Conservation (phyloP, 345 rosid species). For the Angophora floribunda region DNA sequence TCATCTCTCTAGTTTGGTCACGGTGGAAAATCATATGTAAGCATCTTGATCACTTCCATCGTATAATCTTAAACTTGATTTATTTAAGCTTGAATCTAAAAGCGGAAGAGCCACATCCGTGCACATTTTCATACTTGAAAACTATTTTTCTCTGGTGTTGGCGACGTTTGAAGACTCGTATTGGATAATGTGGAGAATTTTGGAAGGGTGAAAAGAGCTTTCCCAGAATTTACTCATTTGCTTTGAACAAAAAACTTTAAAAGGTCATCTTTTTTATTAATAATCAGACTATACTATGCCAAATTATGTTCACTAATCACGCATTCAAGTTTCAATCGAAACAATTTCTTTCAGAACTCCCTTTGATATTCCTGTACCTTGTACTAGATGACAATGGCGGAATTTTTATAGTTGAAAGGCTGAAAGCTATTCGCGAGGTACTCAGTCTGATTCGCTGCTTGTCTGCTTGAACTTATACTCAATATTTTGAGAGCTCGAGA, state of each 20-base stretch:
- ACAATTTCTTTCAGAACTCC: neutral
- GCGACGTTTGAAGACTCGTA: no score
- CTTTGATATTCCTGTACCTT: neutral
- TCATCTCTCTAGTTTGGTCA: fast-evolving
- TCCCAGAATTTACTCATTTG: neutral
- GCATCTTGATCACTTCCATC: no score
- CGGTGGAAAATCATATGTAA: fast-evolving
- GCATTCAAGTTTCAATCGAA: no score
- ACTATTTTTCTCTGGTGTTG: no score
- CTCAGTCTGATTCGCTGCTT: no score
- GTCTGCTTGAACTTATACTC: neutral
- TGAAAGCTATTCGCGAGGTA: neutral
- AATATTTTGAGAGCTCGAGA: neutral
- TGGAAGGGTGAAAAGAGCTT: neutral
- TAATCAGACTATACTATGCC: neutral
- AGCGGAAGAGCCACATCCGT: no score
- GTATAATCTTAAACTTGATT: no score
- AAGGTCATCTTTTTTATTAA: neutral
- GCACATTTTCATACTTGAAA: no score
- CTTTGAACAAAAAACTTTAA: neutral
- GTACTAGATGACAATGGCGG: neutral
- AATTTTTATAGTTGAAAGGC: neutral
- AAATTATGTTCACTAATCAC: neutral
- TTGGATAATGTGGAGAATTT: neutral
- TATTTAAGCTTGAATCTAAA: no score